Evolutionary conservation across 768 basidiomycete genomes (phyloP), one percentile per base, ranked within the genome.

Genomic region (Tricholoma sp.): DNA sequence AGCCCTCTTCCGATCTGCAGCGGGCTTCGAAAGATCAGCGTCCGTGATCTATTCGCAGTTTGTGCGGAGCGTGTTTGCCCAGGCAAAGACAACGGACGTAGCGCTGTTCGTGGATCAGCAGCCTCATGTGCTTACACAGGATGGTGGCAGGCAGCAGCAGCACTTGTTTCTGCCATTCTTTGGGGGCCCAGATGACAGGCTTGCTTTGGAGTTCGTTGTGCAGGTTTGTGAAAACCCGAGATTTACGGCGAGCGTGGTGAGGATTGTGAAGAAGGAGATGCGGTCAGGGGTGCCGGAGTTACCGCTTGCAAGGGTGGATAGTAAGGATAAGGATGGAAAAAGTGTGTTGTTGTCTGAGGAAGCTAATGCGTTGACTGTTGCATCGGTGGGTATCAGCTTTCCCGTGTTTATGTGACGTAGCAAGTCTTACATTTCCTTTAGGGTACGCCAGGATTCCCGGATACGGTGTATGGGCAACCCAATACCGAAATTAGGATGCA

Each of bases 91-190:
- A 59, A 83, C 76, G 17, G 91, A 98, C 63, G 89, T 96, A 18
- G 93, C 86, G 0, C 70, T 98, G 9, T 93, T 88, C 65, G 80
- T 98, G 48, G 93, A 97, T 64, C 79, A 82, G 47, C 79, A 82
- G 47, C 63, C 72, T 51, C 63, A 70, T 57, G 59, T 54, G 60
- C 36, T 18, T 51, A 57, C 18, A 55, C 62, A 65, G 32, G 57
- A 60, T 42, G 24, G 24, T 24, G 24, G 24, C 24, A 68, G 68
- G 47, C 72, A 71, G 39, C 68, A 63, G 8, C 79, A 85, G 64
- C 89, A 92, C 65, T 61, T 98, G 12, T 89, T 93, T 71, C 17
- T 53, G 31, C 41, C 52, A n/a, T 53, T 53, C 39, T 53, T 53
- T 32, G 52, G 52, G 29, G 52, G 52, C 2, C 52, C 52, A 9